phyloP scores from a whole-genome alignment of 805 yeast species.

The Metschnikowia lochheadii region DNA sequence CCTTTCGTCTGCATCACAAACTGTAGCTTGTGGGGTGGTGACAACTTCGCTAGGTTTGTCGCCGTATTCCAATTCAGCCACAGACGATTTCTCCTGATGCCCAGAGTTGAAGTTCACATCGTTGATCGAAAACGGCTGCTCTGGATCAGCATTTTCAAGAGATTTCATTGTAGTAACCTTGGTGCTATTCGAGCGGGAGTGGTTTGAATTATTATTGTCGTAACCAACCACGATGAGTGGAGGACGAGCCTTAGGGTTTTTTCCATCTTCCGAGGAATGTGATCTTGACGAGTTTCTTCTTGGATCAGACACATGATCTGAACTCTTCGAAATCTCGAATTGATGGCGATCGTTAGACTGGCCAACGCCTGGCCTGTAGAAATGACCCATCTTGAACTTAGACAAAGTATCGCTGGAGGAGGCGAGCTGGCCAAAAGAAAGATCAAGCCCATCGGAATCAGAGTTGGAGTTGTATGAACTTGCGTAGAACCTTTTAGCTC shows the following conservation, averaged over 20 bases:
- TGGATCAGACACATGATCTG: not conserved
- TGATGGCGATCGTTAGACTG: not conserved
- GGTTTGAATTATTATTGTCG: not conserved
- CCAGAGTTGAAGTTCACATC: not conserved
- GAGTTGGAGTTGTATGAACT: slow-evolving; percentile 1
- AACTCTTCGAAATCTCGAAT: not conserved
- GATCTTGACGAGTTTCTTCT: not conserved
- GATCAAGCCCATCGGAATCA: slow-evolving; percentile 1
- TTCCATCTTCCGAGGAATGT: not conserved
- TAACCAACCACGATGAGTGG: slow-evolving; percentile 1
- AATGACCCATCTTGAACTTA: slow-evolving; percentile 1
- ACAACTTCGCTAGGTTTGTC: not conserved
- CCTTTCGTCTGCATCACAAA: not conserved
- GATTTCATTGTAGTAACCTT: not conserved
- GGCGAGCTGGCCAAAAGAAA: not conserved
- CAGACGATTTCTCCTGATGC: slow-evolving; percentile 3
- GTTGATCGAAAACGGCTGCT: not conserved
- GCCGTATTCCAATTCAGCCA: slow-evolving; percentile 4
- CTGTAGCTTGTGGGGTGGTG: not conserved
- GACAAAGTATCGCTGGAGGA: not conserved
- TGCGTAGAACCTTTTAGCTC: slow-evolving; percentile 12
- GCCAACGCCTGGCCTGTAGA: not conserved
- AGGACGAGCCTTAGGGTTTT: not conserved
- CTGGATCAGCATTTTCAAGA: not conserved
- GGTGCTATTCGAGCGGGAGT: not conserved